Evolutionary conservation across 768 basidiomycete genomes (phyloP).

Genomic region (Trametes meyenii): DNA sequence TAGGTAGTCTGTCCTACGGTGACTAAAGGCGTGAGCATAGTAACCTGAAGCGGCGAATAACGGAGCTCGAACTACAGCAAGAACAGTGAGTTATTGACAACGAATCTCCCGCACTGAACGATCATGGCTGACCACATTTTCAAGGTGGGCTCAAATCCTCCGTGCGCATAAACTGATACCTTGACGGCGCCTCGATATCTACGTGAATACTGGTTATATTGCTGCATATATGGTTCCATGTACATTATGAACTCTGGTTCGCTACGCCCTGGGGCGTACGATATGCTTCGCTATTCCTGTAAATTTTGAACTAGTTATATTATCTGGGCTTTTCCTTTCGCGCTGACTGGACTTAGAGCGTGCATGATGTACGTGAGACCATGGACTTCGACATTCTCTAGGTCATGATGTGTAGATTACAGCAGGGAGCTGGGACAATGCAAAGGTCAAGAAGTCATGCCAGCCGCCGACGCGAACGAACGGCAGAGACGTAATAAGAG

Average conservation of each 20-base stretch:
- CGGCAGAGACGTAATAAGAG: not conserved
- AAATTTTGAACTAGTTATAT: not conserved
- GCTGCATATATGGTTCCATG: constrained; percentile 15
- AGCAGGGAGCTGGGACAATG: constrained; percentile 5
- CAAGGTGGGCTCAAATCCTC: constrained; percentile 70
- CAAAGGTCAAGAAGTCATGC: not conserved
- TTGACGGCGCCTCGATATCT: constrained; percentile 23
- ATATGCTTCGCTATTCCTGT: not conserved
- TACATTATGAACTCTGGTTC: not conserved
- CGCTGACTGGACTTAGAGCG: not conserved
- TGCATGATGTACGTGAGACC: not conserved
- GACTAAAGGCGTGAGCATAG: constrained; percentile 39
- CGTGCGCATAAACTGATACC: constrained; percentile 49
- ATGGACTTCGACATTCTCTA: not conserved
- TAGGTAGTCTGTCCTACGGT: not conserved
- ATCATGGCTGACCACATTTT: constrained; percentile 13
- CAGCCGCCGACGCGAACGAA: not conserved
- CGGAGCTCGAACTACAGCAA: constrained; percentile 72
- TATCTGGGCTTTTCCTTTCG: not conserved
- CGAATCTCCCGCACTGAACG: not conserved
- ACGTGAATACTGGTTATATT: constrained; percentile 1
- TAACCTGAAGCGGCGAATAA: constrained; percentile 67
- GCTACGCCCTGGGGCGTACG: not conserved
- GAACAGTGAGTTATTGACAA: constrained; percentile 66
- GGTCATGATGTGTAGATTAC: constrained; percentile 9